Evolutionary conservation across 1,139 yeast genomes (phyloP).

Genomic region (Hemisphaericaspora xylofermentans): DNA sequence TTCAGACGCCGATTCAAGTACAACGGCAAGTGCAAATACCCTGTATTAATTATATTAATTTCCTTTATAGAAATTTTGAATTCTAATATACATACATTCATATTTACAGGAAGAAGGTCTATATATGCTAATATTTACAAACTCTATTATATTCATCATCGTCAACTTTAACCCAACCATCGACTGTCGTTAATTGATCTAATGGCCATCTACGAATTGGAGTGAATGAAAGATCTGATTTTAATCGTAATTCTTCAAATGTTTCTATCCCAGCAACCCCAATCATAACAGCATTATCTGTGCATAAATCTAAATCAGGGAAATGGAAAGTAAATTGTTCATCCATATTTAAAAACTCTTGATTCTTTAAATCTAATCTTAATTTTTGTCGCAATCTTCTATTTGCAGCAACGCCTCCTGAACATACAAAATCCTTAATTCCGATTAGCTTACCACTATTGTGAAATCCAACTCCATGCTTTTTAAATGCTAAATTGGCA

Average conservation of each 20-base stretch:
- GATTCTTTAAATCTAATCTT: conserved; percentile 27
- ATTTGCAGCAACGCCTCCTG: conserved; percentile 96
- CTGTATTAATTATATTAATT: neutral
- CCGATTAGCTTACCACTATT: conserved; percentile 38
- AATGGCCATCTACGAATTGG: conserved; percentile 81
- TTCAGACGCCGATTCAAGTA: conserved; percentile 6
- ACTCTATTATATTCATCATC: conserved; percentile 15
- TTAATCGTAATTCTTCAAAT: conserved; percentile 51
- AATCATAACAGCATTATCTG: conserved; percentile 96
- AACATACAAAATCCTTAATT: conserved; percentile 65
- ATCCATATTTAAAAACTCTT: conserved; percentile 8
- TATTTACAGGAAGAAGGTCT: conserved; percentile 4
- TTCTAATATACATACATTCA: neutral
- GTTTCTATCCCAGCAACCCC: conserved; percentile 96
- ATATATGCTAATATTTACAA: conserved; percentile 12
- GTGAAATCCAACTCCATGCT: conserved; percentile 26
- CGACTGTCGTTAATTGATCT: conserved; percentile 43
- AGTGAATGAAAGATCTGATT: conserved; percentile 50
- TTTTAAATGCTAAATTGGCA: conserved; percentile 49
- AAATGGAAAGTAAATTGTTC: conserved; percentile 44
- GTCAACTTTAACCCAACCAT: conserved; percentile 46
- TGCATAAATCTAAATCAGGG: conserved; percentile 74
- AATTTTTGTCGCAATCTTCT: conserved; percentile 53
- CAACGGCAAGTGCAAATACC: neutral
- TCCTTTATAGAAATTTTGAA: neutral